These are phyloP conservation scores for Amaranthus tricolor DNA, from an alignment of 179 eudicot genomes.

Conservation along the genomic window DNA sequence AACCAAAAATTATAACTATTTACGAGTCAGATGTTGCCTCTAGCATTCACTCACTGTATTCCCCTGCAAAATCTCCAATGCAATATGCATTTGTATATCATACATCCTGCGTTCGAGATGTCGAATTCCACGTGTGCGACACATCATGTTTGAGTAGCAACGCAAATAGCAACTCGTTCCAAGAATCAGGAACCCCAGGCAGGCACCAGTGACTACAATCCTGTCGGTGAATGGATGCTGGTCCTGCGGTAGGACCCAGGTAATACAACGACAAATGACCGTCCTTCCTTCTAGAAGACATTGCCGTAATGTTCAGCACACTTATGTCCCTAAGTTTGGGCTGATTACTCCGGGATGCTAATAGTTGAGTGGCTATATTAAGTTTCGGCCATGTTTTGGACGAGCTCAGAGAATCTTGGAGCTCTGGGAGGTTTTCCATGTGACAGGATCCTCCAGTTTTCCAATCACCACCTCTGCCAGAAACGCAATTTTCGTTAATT, in stretches of 20 bases:
- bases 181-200: conserved; percentile 82
- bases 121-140: conserved; percentile 15
- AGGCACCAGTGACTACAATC: conserved; percentile 97
- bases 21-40: conserved; percentile 11
- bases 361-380: conserved; percentile 37
- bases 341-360: conserved; percentile 29
- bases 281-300: conserved; percentile 72
- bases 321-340: conserved; percentile 25
- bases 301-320: conserved; percentile 50
- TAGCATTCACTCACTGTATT: neutral
- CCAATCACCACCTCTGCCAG: conserved; percentile 81
- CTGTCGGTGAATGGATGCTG: conserved; percentile 60
- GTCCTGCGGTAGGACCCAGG: conserved; percentile 45
- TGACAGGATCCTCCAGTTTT: conserved; percentile 76
- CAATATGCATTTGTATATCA: conserved; percentile 12
- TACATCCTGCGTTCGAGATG: conserved; percentile 14
- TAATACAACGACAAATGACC: conserved; percentile 84
- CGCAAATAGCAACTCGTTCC: conserved; percentile 81
- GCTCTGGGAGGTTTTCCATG: conserved; percentile 72
- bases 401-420: conserved; percentile 45
- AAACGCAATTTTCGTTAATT: neutral
- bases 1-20: conserved; percentile 17
- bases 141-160: conserved; percentile 43
- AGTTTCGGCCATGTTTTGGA: conserved; percentile 51
- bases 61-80: neutral